Evolutionary conservation across 176 grass and related monocot genomes (phyloP).

Genomic region (Musa beccarii): DNA sequence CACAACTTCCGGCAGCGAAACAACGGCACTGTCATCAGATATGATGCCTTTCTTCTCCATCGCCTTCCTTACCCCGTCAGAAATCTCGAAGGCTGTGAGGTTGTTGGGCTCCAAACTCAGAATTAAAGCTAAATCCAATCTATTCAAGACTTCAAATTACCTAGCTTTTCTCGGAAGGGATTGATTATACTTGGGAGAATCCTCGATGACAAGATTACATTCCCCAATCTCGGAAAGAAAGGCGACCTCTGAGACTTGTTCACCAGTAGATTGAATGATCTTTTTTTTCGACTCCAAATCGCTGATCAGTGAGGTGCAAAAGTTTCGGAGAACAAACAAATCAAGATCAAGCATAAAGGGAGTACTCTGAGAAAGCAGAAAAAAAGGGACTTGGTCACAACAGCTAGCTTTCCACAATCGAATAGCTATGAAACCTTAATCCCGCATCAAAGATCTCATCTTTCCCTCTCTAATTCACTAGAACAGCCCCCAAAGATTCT

Average conservation of each 20-base stretch:
- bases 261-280: too few relatives aligned
- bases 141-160: slow-evolving; percentile 66
- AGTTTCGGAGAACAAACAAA: not conserved
- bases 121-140: slow-evolving; percentile 57
- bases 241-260: not conserved
- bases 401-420: not conserved
- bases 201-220: slow-evolving; percentile 70
- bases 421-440: not conserved
- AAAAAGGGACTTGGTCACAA: not conserved
- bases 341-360: not conserved
- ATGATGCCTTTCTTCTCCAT: slow-evolving; percentile 73
- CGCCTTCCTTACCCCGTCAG: slow-evolving; percentile 42
- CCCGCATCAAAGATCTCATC: not conserved
- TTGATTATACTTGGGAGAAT: slow-evolving; percentile 53
- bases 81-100: slow-evolving; percentile 52
- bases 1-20: slow-evolving; percentile 39
- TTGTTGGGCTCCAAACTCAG: slow-evolving; percentile 65
- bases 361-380: not conserved
- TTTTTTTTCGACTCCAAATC: not conserved
- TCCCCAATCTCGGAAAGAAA: slow-evolving; percentile 33
- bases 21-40: slow-evolving; percentile 46
- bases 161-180: slow-evolving; percentile 73
- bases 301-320: too few relatives aligned
- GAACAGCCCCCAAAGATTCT: not conserved
- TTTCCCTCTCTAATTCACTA: not conserved